Base-by-base conservation (phyloP, 177 flowering plant species). In the Telopea speciosissima region DNA sequence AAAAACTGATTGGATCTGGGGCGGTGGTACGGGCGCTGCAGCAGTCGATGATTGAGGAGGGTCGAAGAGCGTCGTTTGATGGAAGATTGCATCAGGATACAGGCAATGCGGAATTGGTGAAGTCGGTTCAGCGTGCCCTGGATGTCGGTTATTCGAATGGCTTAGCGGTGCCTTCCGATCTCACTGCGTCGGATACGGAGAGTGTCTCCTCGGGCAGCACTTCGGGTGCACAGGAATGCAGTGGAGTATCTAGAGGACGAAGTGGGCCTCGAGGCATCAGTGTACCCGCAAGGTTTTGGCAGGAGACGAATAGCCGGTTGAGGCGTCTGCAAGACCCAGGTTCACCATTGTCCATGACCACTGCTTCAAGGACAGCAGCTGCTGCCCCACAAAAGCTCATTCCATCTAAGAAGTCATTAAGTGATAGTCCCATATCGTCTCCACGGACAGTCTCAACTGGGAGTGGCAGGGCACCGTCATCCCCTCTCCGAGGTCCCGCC, bases 151-250 rank as follows among this genome's bases (percentile, higher is more conserved):
- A 74, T 12, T 79, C 49, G 22, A 81, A 77, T 69, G 88, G 78
- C 42, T 77, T 84, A 62, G 72, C 73, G 42, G 75, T 77, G 65
- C 78, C 85, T 40, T 83, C 78, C 73, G 92, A 91, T 81, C 81
- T 84, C 23, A 79, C 85, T 31, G 85, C 91, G 7, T 90, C 98
- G 28, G 96, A 92, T 79, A 83, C 92, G 16, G 98, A 94, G n/a
- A 94, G 97, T 79, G 92, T 90, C 65, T 93, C 97, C 42, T 93
- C 98, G 23, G 93, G 94, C 67, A 88, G 98, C 78, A 89, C 91
- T 76, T 86, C 92, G 19, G 90, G 88, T 33, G 69, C 75, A 33
- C 91, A 77, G 66, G 95, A 85, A 63, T 70, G 71, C 59, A 72
- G 71, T 74, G 85, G 82, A 52, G 58, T 60, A 24, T 23, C 79